A percentile compares a stretch with the other conserved stretches of the same genome.
Conservation (phyloP, 73 alveolate species). For the Paramecium sexaurelia region DNA sequence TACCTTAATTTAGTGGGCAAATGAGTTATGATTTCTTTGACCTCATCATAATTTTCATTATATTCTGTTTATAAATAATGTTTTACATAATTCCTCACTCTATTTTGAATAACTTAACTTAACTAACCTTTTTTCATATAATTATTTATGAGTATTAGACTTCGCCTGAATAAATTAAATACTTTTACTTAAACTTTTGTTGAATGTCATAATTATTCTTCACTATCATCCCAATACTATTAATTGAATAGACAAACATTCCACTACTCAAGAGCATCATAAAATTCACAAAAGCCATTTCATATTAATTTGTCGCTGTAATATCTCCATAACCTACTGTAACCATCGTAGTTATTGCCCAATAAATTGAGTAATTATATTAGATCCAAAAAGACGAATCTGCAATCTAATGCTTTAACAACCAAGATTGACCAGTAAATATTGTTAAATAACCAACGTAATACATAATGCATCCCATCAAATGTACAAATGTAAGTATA, state of each 20-base stretch:
- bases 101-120: neutral
- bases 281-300: neutral
- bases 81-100: constrained; percentile 16
- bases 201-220: neutral
- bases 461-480: neutral
- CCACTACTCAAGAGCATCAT: neutral
- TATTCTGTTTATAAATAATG: neutral
- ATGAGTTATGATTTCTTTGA: neutral
- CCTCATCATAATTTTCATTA: neutral
- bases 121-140: neutral
- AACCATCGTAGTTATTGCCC: neutral
- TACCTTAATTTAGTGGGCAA: neutral
- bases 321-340: constrained; percentile 32
- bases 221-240: constrained; percentile 14
- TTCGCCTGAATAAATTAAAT: neutral
- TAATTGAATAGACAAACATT: neutral
- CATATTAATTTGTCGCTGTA: neutral
- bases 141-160: neutral
- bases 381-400: neutral
- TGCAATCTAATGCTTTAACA: neutral
- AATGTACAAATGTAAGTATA: neutral
- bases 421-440: neutral
- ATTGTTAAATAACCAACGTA: neutral
- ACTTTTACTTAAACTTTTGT: neutral
- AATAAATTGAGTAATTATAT: neutral